These are phyloP conservation scores for Erythrobasidium hasegawianum DNA, from an alignment of 1,284 basidiomycete genomes.

Conservation along the genomic window DNA sequence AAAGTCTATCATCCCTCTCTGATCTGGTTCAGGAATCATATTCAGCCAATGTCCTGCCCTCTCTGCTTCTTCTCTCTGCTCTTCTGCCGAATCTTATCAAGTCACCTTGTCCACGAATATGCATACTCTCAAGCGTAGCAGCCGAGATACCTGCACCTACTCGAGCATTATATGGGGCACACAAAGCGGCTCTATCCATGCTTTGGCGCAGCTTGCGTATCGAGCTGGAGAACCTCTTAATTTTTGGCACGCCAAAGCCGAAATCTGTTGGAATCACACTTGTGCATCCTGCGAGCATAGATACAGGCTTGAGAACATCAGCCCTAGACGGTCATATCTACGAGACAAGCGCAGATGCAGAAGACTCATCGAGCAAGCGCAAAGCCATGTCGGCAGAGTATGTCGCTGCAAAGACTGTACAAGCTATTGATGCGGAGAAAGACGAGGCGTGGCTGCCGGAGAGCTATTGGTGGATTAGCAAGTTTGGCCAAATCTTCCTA, in stretches of 20 bases:
- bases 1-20: neutral
- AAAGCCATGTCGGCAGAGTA: constrained; percentile 15
- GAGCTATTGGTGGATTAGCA: constrained; percentile 21
- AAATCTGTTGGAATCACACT: constrained; percentile 17
- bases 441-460: constrained; percentile 33
- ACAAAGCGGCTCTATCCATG: constrained; percentile 31
- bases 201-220: constrained; percentile 19
- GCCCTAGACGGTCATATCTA: constrained; percentile 10
- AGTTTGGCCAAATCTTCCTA: constrained; percentile 10
- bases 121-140: constrained; percentile 22
- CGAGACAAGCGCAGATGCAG: neutral
- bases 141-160: constrained; percentile 34
- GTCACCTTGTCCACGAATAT: constrained; percentile 14
- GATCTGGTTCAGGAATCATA: constrained; percentile 7
- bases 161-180: constrained; percentile 31
- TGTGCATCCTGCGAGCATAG: constrained; percentile 31
- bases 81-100: constrained; percentile 7
- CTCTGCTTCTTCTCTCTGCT: constrained; percentile 1
- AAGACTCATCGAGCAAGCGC: neutral
- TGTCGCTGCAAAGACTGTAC: constrained; percentile 10
- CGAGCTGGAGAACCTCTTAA: constrained; percentile 16
- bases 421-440: constrained; percentile 10
- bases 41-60: constrained; percentile 17
- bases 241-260: neutral
- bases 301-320: constrained; percentile 20